Evolutionary conservation across 805 yeast species (phyloP).

Genomic region (Candida awuae): DNA sequence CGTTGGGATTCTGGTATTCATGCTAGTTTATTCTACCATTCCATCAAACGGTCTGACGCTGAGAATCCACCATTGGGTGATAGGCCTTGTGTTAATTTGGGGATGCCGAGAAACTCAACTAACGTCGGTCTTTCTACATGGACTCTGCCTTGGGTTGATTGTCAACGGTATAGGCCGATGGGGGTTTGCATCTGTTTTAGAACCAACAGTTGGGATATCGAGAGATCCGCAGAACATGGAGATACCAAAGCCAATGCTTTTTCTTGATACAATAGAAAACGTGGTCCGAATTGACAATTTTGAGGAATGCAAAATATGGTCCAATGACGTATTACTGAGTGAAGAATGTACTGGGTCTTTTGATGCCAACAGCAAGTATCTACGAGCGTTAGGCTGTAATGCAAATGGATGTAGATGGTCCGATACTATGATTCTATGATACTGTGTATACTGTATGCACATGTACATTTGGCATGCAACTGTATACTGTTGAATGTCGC

Average conservation of each 20-base stretch:
- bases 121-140: conserved; percentile 71
- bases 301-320: not conserved
- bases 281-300: not conserved
- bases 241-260: not conserved
- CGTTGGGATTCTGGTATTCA: conserved; percentile 36
- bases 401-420: not conserved
- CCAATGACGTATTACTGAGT: not conserved
- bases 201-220: conserved; percentile 56
- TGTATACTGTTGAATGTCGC: too few relatives aligned
- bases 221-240: conserved; percentile 35
- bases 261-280: too few relatives aligned
- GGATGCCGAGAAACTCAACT: conserved; percentile 74
- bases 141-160: conserved; percentile 71
- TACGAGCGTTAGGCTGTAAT: not conserved
- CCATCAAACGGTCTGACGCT: conserved; percentile 57
- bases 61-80: conserved; percentile 71
- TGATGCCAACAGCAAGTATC: conserved; percentile 19
- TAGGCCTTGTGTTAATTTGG: conserved; percentile 71
- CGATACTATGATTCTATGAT: not conserved
- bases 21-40: conserved; percentile 30
- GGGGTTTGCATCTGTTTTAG: conserved; percentile 89
- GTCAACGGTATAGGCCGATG: conserved; percentile 83
- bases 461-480: too few relatives aligned
- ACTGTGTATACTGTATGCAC: too few relatives aligned
- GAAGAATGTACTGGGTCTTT: conserved; percentile 50